phyloP scores from a whole-genome alignment of 331 rosid genomes.

The Dryas integrifolia region DNA sequence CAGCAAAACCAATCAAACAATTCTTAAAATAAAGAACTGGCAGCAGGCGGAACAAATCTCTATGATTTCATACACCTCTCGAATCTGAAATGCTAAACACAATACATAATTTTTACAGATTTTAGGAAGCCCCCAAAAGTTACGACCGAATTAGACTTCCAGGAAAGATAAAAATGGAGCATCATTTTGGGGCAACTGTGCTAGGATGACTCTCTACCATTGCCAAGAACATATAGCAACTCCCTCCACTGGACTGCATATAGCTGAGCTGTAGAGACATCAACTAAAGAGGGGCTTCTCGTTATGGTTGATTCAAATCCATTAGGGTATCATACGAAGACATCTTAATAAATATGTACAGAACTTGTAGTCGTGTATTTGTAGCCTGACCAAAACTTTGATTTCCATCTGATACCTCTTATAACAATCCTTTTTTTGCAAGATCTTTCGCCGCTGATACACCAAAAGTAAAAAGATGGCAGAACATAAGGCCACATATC shows the following conservation, averaged over 20 bases:
- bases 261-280: not conserved
- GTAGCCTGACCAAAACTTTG: conserved; percentile 12
- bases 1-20: not conserved
- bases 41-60: not conserved
- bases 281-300: not conserved
- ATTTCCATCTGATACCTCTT: conserved; percentile 10
- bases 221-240: not conserved
- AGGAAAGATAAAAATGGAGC: not conserved
- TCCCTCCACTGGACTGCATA: not conserved
- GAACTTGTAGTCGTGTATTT: not conserved
- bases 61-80: not conserved
- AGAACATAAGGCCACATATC: not conserved
- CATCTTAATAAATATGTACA: conserved; percentile 3
- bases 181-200: not conserved
- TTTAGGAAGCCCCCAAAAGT: not conserved
- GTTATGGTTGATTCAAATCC: not conserved
- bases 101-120: conserved; percentile 3
- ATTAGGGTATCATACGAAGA: not conserved
- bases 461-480: not conserved
- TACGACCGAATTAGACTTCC: not conserved
- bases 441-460: conserved; percentile 42
- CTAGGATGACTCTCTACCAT: not conserved
- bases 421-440: conserved; percentile 28
- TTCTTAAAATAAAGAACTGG: not conserved
- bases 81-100: not conserved